Base-by-base conservation (phyloP, 441 rosid genomes). In the Adansonia grandidieri region DNA sequence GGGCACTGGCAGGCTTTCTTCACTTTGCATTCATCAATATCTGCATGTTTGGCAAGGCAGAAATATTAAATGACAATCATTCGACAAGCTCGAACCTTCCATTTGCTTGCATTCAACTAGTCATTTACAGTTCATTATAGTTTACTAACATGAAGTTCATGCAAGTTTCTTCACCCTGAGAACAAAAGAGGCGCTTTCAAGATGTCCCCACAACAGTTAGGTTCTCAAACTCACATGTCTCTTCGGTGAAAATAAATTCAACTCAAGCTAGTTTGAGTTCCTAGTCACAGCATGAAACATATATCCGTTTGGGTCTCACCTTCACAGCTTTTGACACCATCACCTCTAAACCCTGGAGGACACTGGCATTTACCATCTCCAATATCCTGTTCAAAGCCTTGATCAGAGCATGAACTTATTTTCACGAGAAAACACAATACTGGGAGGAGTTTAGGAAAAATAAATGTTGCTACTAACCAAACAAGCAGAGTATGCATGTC, bases 11-110 rank as follows among this genome's bases (percentile, higher is more conserved):
- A 94, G 17, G 93, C 96, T 85, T 87, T 92, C 87, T 75, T 92
- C 71, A 93, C 99, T 78, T 88, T 87, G 87, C 99, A 96, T 83
- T 96, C 99, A 77, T 96, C 87, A 77, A 93, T 82, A 85, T 96
- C 98, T 94, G 85, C 72, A 72, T 9, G 58, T 24, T 15, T 40
- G 14, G 24, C 68, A 78, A 71, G 28, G 47, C 37, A 50, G 28
- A 57, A 70, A 53, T 53, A 71, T 32, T 5, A 61, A 37, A 42
- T 51, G n/a, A 19, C 32, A 19, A 72, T 45, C 56, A 22, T 50
- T 19, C 19, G 6, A 56, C n/a, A 66, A 76, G 48, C 77, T 20
- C 42, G 53, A 6, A 56, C 53, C 45, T 37, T 42, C 57, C 65
- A 9, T 62, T 51, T 40, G 14, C 37, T 9, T 57, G 65, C 42